Conservation (phyloP, 257 asterid genomes). For the Gynochthodes officinalis region DNA sequence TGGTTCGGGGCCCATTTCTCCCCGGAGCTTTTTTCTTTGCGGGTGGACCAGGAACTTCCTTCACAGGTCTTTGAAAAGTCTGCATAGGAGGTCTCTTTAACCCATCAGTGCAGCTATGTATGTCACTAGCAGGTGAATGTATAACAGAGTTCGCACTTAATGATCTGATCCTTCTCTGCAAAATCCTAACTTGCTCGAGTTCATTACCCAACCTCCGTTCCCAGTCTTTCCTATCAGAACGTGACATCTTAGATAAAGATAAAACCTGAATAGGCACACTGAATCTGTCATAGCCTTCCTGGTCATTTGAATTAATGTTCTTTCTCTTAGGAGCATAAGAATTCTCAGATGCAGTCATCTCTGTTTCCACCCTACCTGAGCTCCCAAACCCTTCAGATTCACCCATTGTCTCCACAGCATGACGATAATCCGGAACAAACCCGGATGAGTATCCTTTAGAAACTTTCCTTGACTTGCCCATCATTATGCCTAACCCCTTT, state of each 20-base stretch:
- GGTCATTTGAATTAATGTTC: conserved; percentile 28
- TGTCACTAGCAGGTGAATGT: conserved; percentile 37
- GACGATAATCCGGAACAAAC: conserved; percentile 58
- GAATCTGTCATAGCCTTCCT: conserved; percentile 40
- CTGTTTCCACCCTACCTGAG: conserved; percentile 42
- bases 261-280: conserved; percentile 51
- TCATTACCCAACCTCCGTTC: conserved; percentile 53
- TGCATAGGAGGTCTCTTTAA: conserved; percentile 42
- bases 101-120: conserved; percentile 41
- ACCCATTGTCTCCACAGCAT: conserved; percentile 60
- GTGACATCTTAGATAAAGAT: conserved; percentile 59
- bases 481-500: conserved; percentile 31
- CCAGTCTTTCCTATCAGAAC: conserved; percentile 52
- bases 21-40: conserved; percentile 50
- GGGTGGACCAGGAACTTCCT: conserved; percentile 24
- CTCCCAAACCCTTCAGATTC: conserved; percentile 65
- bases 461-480: conserved; percentile 70
- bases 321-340: conserved; percentile 37
- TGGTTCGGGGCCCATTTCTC: conserved; percentile 58
- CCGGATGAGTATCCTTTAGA: conserved; percentile 50
- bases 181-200: conserved; percentile 60
- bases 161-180: conserved; percentile 55
- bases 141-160: conserved; percentile 21
- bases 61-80: conserved; percentile 32
- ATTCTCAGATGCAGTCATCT: conserved; percentile 40